phyloP scores from a whole-genome alignment of 2,329 filamentous ascomycete species.

The Colletotrichum salicis region DNA sequence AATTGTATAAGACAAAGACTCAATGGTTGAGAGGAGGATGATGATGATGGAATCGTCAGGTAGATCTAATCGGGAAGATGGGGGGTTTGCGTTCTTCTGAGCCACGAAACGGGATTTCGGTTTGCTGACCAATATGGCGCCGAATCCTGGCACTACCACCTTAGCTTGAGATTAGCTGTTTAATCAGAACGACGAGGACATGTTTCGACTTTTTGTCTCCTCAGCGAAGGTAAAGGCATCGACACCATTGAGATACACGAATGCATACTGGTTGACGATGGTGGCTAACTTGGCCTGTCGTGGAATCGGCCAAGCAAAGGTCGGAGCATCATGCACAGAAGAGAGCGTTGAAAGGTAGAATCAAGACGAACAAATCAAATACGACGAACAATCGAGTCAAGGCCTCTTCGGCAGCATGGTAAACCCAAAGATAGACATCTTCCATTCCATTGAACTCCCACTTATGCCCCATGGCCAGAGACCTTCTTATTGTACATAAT shows the following conservation, averaged over 20 bases:
- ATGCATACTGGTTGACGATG: background rate
- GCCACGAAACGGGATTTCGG: background rate
- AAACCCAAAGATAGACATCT: background rate
- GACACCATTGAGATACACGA: background rate
- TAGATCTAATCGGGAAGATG: background rate
- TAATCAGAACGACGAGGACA: background rate
- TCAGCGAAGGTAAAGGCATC: background rate
- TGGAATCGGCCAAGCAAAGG: background rate
- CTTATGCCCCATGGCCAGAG: conserved; percentile 15
- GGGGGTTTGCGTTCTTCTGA: background rate
- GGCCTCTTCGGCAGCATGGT: background rate
- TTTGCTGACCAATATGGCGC: background rate
- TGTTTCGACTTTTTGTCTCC: background rate
- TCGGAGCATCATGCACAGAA: background rate
- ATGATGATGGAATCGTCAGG: background rate
- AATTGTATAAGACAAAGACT: background rate
- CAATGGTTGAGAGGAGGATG: background rate
- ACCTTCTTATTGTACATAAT: conserved; percentile 26
- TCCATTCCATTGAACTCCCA: conserved; percentile 26
- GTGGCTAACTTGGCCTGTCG: background rate
- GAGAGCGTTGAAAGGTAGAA: background rate
- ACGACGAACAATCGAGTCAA: background rate
- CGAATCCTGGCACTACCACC: background rate
- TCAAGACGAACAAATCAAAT: conserved; percentile 2
- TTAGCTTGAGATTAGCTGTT: background rate